Conservation (phyloP, 176 grass and related monocot genomes). For the Raddia distichophylla region DNA sequence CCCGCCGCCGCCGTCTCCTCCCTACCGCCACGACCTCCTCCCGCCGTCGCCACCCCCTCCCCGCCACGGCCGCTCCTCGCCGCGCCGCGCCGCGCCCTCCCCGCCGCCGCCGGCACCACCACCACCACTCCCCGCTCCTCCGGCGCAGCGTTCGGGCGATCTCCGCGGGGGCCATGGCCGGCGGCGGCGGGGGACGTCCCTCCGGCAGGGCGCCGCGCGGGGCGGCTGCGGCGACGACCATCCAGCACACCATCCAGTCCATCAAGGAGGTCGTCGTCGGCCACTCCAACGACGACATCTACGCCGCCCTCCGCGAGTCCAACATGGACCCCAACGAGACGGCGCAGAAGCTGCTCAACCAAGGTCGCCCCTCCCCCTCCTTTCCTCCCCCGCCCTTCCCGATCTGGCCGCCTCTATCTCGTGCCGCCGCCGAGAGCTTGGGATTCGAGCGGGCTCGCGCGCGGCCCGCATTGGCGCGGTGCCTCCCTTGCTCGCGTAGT, state of each 20-base stretch:
- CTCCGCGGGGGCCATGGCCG: slow-evolving; percentile 45
- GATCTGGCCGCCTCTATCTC: slow-evolving; percentile 41
- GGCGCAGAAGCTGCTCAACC: slow-evolving; percentile 84
- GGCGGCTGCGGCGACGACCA: slow-evolving; percentile 37
- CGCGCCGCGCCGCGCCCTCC: too few species aligned
- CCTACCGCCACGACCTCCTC: too few species aligned
- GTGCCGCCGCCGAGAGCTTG: slow-evolving; percentile 25
- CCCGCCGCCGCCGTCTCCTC: too few species aligned
- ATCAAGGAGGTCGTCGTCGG: slow-evolving; percentile 90
- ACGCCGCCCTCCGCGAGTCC: slow-evolving; percentile 72
- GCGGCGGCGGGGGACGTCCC: slow-evolving; percentile 35
- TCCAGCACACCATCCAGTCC: slow-evolving; percentile 67
- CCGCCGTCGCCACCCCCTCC: too few species aligned
- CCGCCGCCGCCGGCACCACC: slow-evolving; percentile 40
- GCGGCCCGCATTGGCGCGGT: slow-evolving; percentile 31
- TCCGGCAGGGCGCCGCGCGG: slow-evolving; percentile 33
- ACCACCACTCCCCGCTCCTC: slow-evolving; percentile 34
- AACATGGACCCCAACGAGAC: slow-evolving; percentile 97
- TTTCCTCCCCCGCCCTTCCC: neutral
- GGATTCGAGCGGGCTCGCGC: slow-evolving; percentile 8
- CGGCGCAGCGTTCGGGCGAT: slow-evolving; percentile 50
- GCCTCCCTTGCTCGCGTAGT: neutral
- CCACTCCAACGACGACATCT: slow-evolving; percentile 86
- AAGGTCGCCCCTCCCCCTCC: slow-evolving; percentile 45
- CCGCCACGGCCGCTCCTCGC: too few species aligned